These are phyloP conservation scores for Tulasnella sp. DNA, from an alignment of 768 basidiomycete species.

Conservation along the genomic window DNA sequence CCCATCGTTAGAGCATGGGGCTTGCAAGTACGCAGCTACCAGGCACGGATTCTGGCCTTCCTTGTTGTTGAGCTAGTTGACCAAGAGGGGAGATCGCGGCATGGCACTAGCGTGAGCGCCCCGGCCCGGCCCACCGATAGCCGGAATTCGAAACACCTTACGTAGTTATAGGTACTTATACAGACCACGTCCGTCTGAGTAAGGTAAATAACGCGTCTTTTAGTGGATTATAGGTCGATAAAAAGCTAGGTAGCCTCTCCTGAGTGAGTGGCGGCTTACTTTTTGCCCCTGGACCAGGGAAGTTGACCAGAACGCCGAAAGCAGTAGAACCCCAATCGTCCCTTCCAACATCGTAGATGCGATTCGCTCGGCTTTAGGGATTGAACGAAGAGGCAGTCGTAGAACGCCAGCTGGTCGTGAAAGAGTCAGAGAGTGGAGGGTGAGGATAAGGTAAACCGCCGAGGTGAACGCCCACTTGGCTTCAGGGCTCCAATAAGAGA, in stretches of 20 bases:
- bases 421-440: background rate
- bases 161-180: background rate
- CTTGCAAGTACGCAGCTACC: constrained; percentile 26
- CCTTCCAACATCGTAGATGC: no score
- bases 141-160: background rate
- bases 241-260: background rate
- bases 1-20: background rate
- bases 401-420: background rate
- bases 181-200: background rate
- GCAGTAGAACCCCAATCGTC: background rate
- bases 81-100: no score
- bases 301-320: background rate
- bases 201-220: background rate
- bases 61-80: constrained; percentile 6
- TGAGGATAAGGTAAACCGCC: background rate
- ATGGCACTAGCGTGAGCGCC: background rate
- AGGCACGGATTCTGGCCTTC: constrained; percentile 23
- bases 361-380: background rate
- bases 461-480: background rate
- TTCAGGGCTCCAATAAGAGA: background rate
- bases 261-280: background rate
- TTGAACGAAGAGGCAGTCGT: background rate
- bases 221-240: background rate
- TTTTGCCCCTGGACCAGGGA: constrained; percentile 12
- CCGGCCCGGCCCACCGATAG: background rate